These are phyloP conservation scores for Solanum chilense DNA, from an alignment of 257 asterid species.

Conservation along the genomic window DNA sequence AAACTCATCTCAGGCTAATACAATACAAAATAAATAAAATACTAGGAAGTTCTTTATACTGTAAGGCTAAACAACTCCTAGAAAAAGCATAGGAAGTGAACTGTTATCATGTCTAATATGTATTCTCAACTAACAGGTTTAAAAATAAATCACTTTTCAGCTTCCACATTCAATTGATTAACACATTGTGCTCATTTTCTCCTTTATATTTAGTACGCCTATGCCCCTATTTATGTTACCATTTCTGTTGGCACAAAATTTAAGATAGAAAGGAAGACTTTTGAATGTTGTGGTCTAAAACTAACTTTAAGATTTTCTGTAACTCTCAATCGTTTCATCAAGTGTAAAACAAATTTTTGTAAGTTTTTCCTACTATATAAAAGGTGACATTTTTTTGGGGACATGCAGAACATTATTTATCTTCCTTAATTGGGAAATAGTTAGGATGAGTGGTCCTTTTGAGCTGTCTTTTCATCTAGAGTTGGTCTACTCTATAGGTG, in stretches of 20 bases:
- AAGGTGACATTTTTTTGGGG: background rate
- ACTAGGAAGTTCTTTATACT: background rate
- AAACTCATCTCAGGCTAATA: background rate
- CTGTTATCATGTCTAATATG: background rate
- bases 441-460: background rate
- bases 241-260: background rate
- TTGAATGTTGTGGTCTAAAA: background rate
- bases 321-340: background rate
- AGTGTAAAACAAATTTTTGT: background rate
- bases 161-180: background rate
- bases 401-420: background rate
- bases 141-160: background rate
- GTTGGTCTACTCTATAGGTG: conserved; percentile 28
- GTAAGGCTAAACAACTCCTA: background rate
- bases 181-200: background rate
- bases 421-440: background rate
- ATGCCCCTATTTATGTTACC: background rate
- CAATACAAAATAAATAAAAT: background rate
- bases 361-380: background rate
- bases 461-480: background rate
- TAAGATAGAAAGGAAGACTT: background rate
- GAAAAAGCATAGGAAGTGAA: background rate
- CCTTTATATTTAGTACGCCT: background rate
- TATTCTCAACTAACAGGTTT: background rate
- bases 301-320: too few species aligned